Evolutionary conservation across 805 yeast genomes (phyloP).

Genomic region (Spencermartinsiella europaea): DNA sequence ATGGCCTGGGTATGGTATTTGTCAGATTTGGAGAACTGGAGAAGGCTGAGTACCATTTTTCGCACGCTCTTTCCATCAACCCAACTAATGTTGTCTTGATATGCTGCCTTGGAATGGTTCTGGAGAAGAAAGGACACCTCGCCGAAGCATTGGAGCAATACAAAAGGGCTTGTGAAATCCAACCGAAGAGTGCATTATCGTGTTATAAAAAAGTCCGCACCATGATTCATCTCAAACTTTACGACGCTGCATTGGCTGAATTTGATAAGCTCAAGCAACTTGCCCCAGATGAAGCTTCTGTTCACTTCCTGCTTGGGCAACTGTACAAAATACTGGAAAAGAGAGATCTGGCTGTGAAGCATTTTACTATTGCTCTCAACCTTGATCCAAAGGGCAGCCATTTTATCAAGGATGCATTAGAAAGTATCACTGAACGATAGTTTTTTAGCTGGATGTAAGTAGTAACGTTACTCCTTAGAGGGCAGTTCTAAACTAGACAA

Average conservation of each 20-base stretch:
- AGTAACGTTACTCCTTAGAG: no score
- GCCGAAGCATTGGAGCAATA: slow-evolving; percentile 76
- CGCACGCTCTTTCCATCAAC: slow-evolving; percentile 81
- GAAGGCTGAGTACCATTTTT: slow-evolving; percentile 79
- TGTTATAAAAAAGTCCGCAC: slow-evolving; percentile 84
- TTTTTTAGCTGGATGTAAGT: no score
- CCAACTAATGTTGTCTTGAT: slow-evolving; percentile 85
- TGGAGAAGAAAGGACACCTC: slow-evolving; percentile 66
- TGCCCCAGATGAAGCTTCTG: slow-evolving; percentile 94
- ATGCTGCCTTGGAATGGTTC: slow-evolving; percentile 91
- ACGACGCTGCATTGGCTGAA: slow-evolving; percentile 64
- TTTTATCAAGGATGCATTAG: slow-evolving; percentile 79
- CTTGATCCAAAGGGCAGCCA: slow-evolving; percentile 91
- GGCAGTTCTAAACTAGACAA: no score
- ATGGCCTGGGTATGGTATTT: slow-evolving; percentile 93
- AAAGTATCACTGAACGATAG: slow-evolving; percentile 26
- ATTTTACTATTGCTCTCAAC: slow-evolving; percentile 82
- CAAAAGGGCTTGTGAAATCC: slow-evolving; percentile 74
- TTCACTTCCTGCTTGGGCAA: slow-evolving; percentile 84
- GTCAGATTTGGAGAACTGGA: slow-evolving; percentile 78
- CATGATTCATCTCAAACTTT: slow-evolving; percentile 64
- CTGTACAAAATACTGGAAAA: slow-evolving; percentile 72
- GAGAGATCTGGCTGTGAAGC: slow-evolving; percentile 72
- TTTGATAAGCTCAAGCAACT: slow-evolving; percentile 66
- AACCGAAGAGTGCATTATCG: slow-evolving; percentile 82